Evolutionary conservation across 306 rosid genomes (phyloP).

Genomic region (Macrotyloma uniflorum): DNA sequence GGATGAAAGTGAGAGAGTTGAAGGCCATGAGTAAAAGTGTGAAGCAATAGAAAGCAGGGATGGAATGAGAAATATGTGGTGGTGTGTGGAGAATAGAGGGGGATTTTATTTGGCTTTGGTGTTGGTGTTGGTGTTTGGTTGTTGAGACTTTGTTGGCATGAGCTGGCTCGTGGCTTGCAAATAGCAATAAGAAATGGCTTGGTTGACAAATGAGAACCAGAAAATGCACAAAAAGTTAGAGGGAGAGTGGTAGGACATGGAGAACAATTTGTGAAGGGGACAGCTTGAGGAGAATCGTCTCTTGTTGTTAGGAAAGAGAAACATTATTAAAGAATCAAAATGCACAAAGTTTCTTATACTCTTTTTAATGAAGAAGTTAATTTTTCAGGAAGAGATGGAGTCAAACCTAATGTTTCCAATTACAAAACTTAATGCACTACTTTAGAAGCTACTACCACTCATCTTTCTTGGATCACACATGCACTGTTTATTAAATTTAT

Average conservation of each 20-base stretch:
- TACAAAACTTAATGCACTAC: neutral
- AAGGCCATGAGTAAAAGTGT: constrained; percentile 54
- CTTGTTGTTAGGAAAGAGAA: neutral
- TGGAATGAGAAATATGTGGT: neutral
- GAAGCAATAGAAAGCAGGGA: too few relatives aligned
- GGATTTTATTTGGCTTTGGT: constrained; percentile 44
- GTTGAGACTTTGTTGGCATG: constrained; percentile 65
- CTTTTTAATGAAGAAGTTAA: neutral
- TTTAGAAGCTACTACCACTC: neutral
- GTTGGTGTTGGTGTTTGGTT: constrained; percentile 12
- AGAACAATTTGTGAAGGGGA: neutral
- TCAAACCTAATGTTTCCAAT: neutral
- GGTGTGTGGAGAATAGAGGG: neutral
- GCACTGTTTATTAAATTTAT: too few relatives aligned
- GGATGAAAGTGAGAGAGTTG: constrained; percentile 43
- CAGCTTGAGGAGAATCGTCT: neutral
- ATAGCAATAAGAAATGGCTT: neutral
- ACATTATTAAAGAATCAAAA: neutral
- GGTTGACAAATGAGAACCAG: constrained; percentile 33
- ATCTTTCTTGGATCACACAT: neutral
- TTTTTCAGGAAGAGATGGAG: neutral
- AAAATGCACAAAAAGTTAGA: constrained; percentile 14
- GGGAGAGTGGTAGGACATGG: neutral
- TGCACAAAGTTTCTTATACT: neutral
- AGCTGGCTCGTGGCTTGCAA: constrained; percentile 57